Evolutionary conservation across 2,329 filamentous ascomycete species (phyloP).

Genomic region (Phyllosticta ampelicida): DNA sequence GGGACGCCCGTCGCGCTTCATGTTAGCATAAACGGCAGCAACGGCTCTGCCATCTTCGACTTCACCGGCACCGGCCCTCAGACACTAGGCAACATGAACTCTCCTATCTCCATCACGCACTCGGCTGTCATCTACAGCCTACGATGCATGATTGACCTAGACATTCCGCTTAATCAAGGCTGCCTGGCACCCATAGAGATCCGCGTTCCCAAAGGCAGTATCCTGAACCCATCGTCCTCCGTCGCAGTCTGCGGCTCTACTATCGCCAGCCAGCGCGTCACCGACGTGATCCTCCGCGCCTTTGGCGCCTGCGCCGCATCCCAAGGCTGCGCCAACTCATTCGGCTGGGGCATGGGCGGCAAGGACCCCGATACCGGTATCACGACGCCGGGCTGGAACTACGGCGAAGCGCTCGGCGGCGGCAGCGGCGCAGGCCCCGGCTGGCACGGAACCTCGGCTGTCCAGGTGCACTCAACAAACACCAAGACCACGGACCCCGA

Average conservation of each 20-base stretch:
- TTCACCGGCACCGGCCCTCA: slow-evolving; percentile 29
- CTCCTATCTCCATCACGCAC: slow-evolving; percentile 26
- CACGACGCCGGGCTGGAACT: slow-evolving; percentile 21
- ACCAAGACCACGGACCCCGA: slow-evolving; percentile 28
- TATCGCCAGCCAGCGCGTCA: slow-evolving; percentile 14
- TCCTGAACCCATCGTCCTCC: slow-evolving; percentile 24
- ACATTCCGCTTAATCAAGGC: slow-evolving; percentile 33
- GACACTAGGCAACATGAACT: slow-evolving; percentile 27
- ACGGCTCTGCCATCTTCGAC: slow-evolving; percentile 28
- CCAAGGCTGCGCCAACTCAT: slow-evolving; percentile 16
- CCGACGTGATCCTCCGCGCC: slow-evolving; percentile 16
- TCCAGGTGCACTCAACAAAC: slow-evolving; percentile 29
- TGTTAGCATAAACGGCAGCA: slow-evolving; percentile 22
- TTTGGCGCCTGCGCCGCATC: slow-evolving; percentile 13
- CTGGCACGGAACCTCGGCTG: slow-evolving; percentile 23
- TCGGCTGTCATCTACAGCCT: slow-evolving; percentile 31
- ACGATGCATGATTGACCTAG: slow-evolving; percentile 24
- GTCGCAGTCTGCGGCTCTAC: slow-evolving; percentile 22
- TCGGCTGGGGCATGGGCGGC: slow-evolving; percentile 22
- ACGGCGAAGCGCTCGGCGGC: slow-evolving; percentile 27
- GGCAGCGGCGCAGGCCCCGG: slow-evolving; percentile 23
- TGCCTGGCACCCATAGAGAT: slow-evolving; percentile 28
- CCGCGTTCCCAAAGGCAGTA: slow-evolving; percentile 20
- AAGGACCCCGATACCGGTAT: slow-evolving; percentile 14
- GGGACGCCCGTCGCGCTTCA: slow-evolving; percentile 26